These are phyloP conservation scores for Thielaviopsis musarum DNA, from an alignment of 2,329 filamentous ascomycete species.

Conservation along the genomic window DNA sequence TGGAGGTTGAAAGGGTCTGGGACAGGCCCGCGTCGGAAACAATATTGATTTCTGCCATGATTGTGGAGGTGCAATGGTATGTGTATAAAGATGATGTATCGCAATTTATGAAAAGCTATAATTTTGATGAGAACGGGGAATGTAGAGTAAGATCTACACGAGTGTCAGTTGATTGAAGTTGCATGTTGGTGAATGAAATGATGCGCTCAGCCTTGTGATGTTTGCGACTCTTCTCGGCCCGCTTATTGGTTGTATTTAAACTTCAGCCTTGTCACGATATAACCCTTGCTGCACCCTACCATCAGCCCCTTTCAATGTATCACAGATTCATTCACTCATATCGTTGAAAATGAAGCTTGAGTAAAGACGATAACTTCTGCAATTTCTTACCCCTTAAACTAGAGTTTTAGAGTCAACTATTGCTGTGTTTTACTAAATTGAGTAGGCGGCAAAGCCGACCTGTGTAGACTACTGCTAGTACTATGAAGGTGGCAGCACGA, in stretches of 20 bases:
- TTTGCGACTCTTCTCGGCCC: not conserved
- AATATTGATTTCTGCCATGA: slow-evolving; percentile 22
- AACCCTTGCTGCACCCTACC: not conserved
- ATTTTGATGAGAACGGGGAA: not conserved
- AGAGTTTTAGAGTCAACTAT: no score
- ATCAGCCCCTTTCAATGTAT: no score
- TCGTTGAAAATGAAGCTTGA: no score
- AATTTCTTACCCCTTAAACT: no score
- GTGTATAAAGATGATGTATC: not conserved
- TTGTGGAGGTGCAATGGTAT: no score
- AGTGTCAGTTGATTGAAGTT: not conserved
- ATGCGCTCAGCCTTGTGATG: not conserved
- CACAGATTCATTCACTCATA: no score
- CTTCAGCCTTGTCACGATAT: not conserved
- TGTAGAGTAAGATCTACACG: not conserved
- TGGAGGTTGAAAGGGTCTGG: slow-evolving; percentile 55
- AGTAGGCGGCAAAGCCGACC: no score
- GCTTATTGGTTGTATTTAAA: not conserved
- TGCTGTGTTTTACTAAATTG: no score
- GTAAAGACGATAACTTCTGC: no score
- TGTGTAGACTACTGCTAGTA: no score
- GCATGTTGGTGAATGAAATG: not conserved
- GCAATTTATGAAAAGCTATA: not conserved
- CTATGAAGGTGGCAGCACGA: no score
- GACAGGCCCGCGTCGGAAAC: slow-evolving; percentile 35